phyloP scores from a whole-genome alignment of 202 grass and related monocot species.

The Schoenoplectus triqueter region DNA sequence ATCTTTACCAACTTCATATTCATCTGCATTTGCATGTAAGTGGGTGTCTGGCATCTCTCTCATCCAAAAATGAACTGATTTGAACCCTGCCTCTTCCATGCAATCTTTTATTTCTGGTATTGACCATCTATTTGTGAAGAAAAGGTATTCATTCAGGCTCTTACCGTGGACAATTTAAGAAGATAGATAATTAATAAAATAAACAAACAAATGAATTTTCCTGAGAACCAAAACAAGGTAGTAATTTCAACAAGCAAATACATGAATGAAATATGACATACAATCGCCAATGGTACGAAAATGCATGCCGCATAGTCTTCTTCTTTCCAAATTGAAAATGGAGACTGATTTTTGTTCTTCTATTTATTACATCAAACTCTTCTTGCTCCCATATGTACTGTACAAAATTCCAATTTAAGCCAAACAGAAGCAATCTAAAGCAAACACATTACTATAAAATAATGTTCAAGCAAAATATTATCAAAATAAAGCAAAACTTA shows the following conservation, averaged over 20 bases:
- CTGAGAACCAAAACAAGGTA: not conserved
- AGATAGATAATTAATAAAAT: not conserved
- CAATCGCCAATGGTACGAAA: constrained; percentile 94
- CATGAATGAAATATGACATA: constrained; percentile 50
- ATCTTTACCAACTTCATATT: constrained; percentile 65
- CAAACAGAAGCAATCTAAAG: not conserved
- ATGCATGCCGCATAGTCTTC: constrained; percentile 78
- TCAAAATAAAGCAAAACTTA: constrained; percentile 45
- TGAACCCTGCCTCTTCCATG: constrained; percentile 90
- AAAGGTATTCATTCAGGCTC: not conserved
- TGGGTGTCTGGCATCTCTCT: constrained; percentile 78
- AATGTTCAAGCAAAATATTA: not conserved
- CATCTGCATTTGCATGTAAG: constrained; percentile 53
- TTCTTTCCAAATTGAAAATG: constrained; percentile 90
- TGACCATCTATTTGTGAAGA: constrained; percentile 63
- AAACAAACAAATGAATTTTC: constrained; percentile 7
- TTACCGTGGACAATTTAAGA: not conserved
- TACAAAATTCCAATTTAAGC: not conserved
- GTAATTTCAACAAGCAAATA: not conserved
- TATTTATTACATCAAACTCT: constrained; percentile 91
- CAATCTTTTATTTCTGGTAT: constrained; percentile 91
- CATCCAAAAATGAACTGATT: constrained; percentile 66
- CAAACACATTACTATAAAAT: not conserved
- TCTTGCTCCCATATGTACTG: constrained; percentile 98
- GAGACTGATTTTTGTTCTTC: constrained; percentile 85